These are phyloP conservation scores for Yarrowia yakushimensis DNA, from an alignment of 805 yeast genomes.

Conservation along the genomic window DNA sequence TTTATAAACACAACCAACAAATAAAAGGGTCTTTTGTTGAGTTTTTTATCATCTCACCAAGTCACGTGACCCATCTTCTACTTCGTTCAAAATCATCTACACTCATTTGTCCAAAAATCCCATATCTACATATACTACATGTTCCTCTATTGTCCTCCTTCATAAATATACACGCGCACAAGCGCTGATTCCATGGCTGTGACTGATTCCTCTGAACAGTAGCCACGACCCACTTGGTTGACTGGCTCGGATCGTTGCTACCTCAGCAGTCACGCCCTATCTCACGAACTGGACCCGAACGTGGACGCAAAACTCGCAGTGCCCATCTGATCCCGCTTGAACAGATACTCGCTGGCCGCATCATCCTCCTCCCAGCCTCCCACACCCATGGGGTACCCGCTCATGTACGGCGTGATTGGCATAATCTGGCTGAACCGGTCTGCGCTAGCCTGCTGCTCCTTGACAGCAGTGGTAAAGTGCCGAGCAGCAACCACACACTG, in stretches of 20 bases:
- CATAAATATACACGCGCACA: neutral
- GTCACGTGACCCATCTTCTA: too few relatives aligned
- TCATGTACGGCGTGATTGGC: conserved; percentile 19
- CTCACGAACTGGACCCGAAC: neutral
- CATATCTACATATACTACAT: neutral
- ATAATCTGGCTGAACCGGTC: neutral
- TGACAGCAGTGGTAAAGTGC: neutral
- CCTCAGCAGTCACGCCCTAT: neutral
- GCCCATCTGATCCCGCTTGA: conserved; percentile 2
- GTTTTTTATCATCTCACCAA: too few relatives aligned
- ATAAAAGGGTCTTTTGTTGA: neutral
- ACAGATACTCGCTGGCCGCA: neutral
- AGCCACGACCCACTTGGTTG: too few relatives aligned
- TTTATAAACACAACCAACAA: too few relatives aligned
- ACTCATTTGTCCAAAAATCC: neutral
- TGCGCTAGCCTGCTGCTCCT: neutral
- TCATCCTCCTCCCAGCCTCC: conserved; percentile 3
- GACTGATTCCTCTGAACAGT: too few relatives aligned
- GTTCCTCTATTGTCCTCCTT: conserved; percentile 1
- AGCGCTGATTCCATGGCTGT: neutral
- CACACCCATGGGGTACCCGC: conserved; percentile 1
- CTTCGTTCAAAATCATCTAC: neutral
- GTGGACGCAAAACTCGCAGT: neutral
- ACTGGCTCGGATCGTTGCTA: too few relatives aligned
- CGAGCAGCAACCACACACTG: conserved; percentile 12